Conservation (phyloP, 2,329 filamentous ascomycete species). For the Escovopsis weberi region DNA sequence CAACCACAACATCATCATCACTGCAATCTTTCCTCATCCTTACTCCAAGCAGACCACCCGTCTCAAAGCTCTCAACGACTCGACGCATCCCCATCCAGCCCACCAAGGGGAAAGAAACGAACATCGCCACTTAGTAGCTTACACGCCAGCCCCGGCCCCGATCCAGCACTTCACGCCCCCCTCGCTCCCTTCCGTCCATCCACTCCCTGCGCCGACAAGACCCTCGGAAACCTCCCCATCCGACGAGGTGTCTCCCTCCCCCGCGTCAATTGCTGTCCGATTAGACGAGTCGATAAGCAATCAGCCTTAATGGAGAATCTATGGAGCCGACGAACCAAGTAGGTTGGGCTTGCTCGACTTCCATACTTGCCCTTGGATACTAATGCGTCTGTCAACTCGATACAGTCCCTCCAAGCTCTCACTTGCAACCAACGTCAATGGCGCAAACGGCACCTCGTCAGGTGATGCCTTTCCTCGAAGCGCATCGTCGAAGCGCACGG, state of each 20-base stretch:
- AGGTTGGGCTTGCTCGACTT: conserved; percentile 20
- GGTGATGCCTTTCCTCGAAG: conserved; percentile 47
- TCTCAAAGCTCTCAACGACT: too few relatives aligned
- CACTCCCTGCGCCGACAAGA: conserved; percentile 2
- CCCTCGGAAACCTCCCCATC: conserved; percentile 7
- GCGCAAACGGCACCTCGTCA: conserved; percentile 34
- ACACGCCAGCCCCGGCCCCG: neutral
- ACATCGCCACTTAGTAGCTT: neutral
- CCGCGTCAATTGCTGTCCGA: conserved; percentile 5
- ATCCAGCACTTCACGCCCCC: neutral
- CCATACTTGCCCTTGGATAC: conserved; percentile 1
- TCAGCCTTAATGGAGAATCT: conserved; percentile 44
- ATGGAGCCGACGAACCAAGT: conserved; percentile 80
- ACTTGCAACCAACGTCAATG: conserved; percentile 56
- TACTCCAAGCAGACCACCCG: too few relatives aligned
- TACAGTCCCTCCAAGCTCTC: conserved; percentile 77
- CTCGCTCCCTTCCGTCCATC: conserved; percentile 1
- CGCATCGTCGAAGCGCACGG: conserved; percentile 58
- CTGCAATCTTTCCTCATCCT: too few relatives aligned
- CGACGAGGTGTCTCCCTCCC: conserved; percentile 10
- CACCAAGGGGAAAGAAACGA: neutral
- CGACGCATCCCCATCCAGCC: neutral
- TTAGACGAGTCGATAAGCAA: conserved; percentile 8
- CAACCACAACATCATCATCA: too few relatives aligned
- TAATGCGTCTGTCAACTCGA: conserved; percentile 8